Conservation (phyloP, 176 grass and related monocot species). For the Chloris gayana region DNA sequence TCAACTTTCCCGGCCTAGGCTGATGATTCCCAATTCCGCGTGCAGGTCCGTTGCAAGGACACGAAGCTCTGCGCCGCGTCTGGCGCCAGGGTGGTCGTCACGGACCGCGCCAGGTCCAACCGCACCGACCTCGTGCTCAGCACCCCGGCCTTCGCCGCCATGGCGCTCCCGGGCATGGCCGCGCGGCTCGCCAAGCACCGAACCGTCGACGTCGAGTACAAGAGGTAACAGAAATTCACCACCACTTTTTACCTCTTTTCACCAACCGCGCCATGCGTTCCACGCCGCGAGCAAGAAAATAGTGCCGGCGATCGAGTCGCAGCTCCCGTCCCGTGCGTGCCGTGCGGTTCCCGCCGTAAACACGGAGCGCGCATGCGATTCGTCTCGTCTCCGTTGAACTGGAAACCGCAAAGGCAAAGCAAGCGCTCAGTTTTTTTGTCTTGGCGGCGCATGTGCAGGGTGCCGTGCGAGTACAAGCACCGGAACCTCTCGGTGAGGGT, state of each 20-base stretch:
- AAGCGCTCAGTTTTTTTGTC: constrained; percentile 23
- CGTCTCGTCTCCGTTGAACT: background rate
- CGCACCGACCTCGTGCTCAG: constrained; percentile 66
- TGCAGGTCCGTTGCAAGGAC: constrained; percentile 85
- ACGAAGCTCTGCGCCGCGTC: constrained; percentile 42
- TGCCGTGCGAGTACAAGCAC: constrained; percentile 72
- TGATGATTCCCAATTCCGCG: background rate
- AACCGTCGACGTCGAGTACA: constrained; percentile 74
- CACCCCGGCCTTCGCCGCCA: constrained; percentile 61
- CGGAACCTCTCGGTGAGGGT: constrained; percentile 76
- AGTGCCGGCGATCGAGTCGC: background rate
- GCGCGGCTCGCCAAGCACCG: constrained; percentile 36
- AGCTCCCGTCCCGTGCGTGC: too few species aligned
- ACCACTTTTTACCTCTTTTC: background rate
- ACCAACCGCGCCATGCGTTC: constrained; percentile 27
- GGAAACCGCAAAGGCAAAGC: background rate
- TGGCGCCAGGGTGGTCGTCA: constrained; percentile 68
- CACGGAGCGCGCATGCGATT: too few species aligned
- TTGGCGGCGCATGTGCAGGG: constrained; percentile 42
- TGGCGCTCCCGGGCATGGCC: constrained; percentile 68
- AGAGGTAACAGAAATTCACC: constrained; percentile 47
- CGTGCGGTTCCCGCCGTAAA: constrained; percentile 10
- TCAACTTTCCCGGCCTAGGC: background rate
- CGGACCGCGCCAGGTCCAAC: constrained; percentile 68
- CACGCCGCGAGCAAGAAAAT: background rate